Base-by-base conservation (phyloP, 2,329 filamentous ascomycete genomes). In the Penicillium sclerotigenum region DNA sequence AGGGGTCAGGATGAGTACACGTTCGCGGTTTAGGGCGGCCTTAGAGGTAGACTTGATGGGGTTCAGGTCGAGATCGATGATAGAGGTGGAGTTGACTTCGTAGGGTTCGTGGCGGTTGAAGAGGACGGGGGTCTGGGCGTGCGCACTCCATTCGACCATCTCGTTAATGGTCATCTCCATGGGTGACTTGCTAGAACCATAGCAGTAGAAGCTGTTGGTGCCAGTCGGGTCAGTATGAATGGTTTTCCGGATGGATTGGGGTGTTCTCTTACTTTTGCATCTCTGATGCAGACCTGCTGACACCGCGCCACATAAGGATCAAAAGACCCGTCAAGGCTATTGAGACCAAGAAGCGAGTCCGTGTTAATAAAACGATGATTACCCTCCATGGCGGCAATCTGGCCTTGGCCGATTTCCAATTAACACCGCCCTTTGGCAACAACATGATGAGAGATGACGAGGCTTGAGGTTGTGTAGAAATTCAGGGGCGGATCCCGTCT, bases 131-230 rank as follows among this genome's bases (percentile, higher is more conserved):
- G 94, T 97, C 67, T 92, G 87, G 60, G 94, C 80, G 71, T 96
- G 92, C 56, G 86, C 86, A 64, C 89, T 88, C 94, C 94, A 99
- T 62, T 90, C 83, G 59, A 87, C 87, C 74, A 93, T 88, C 72
- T 99, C 94, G 72, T 97, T 97, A 54, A 88, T 79, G 40, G 89
- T 85, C 91, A 99, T 96, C 62, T 94, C 86, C 86, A 96, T 95
- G 51, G 94, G 94, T n/a, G 94, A 85, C 79, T 95, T 97, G 24
- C 88, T 85, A 14, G 94, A 93, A 13, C 94, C 94, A 83, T 91
- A 97, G 80, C 94, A 99, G 78, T 96, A 96, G 77, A 96, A 97
- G 77, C 93, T 97, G 47, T 34, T 45, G 26, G n/a, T 11, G 9
- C 24, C 24, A 38, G 40, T 41, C 45, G 41, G 10, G 45, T 56